Evolutionary conservation across 1,284 basidiomycete species (phyloP), one percentile per base, ranked within the genome.

Genomic region (Papiliotrema fonsecae): DNA sequence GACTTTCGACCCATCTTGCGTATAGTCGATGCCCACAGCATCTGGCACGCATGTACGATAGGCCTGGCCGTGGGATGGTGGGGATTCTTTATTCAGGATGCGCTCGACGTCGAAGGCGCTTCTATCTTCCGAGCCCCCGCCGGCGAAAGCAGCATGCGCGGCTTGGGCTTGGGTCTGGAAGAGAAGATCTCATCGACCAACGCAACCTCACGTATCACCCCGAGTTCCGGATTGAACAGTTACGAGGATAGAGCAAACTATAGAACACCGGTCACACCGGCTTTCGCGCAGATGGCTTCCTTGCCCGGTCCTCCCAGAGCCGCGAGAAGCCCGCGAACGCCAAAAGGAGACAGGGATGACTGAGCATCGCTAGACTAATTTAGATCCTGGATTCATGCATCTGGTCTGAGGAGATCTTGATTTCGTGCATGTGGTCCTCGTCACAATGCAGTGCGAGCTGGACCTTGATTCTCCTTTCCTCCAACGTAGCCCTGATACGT

Each of bases 1-100:
- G 96, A 99, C 65, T 98, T 98, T 61, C 82, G 90, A 1, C 89
- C 96, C 0, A 77, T 83, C 73, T 62, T 69, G 24, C 75, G 91
- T 36, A 69, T 83, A 3, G 75, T 97, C n/a, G 96, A 99, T 65
- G 91, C 94, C 0, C 96, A 98, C 71, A 79, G 91, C 4, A 74
- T 97, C 11, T 98, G 96, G 96, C 96, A 99, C 74, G 75, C 87
- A 3, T 81, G 83, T 2, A 99, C 94, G 0, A 85, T 82, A 0
- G 87, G 87, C 0, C 81, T 98, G 41, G 81, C 84, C 2, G 66
- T 79, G 43, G 77, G 81, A 50, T 98, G 94, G 94, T 98, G 91
- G 62, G 75, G 78, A 16, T 93, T 92, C 64, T 45, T 70, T 18
- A 47, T 49, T 26, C 38, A 46, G 3, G 69, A 72, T 34, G 61